phyloP scores from a whole-genome alignment of 306 rosid species.

The Boehmeria nivea region DNA sequence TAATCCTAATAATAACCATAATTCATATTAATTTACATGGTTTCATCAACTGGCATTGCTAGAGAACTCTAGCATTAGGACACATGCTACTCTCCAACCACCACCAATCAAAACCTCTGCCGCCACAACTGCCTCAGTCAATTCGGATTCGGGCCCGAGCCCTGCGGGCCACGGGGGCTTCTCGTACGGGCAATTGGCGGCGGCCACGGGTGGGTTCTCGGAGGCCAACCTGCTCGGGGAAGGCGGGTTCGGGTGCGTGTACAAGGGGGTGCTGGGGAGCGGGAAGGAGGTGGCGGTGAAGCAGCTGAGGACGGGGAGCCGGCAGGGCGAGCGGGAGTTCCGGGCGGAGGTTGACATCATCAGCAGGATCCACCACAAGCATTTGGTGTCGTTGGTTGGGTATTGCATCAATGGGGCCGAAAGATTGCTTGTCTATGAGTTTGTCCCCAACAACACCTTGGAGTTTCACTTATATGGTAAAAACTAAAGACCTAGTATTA shows the following conservation, averaged over 20 bases:
- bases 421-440: conserved; percentile 48
- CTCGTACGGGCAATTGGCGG: conserved; percentile 34
- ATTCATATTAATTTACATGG: neutral
- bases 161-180: conserved; percentile 24
- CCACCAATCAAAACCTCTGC: conserved; percentile 5
- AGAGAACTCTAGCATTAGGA: conserved; percentile 9
- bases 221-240: conserved; percentile 45
- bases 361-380: conserved; percentile 51
- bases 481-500: neutral
- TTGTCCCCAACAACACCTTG: conserved; percentile 44
- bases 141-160: conserved; percentile 6
- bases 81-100: conserved; percentile 15
- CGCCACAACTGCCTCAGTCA: conserved; percentile 10
- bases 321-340: conserved; percentile 50
- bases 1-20: no score
- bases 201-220: conserved; percentile 43
- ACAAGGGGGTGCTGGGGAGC: conserved; percentile 43
- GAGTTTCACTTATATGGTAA: conserved; percentile 60
- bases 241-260: conserved; percentile 54
- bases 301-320: conserved; percentile 38
- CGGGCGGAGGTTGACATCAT: conserved; percentile 52
- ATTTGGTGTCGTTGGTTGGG: conserved; percentile 48
- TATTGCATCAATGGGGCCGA: conserved; percentile 32
- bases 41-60: conserved; percentile 8
- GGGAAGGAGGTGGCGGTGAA: conserved; percentile 53